Evolutionary conservation across 768 basidiomycete genomes (phyloP), one percentile per base, ranked within the genome.

Genomic region (Leccinellum luteum): DNA sequence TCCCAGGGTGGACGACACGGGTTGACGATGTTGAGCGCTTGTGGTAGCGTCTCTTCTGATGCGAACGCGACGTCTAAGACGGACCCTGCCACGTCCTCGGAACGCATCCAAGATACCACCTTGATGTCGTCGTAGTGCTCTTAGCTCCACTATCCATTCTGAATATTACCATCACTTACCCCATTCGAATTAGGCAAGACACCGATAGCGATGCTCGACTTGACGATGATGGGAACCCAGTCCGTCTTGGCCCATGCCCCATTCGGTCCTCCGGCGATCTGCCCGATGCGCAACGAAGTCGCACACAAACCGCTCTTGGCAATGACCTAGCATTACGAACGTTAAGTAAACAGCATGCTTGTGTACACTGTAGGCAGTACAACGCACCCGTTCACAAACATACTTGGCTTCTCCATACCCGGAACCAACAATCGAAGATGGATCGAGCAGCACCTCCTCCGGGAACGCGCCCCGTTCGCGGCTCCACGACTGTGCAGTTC

Each of bases 351-450:
- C 30, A 25, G 31, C 15, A 19, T 6, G 8, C 1, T 12, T n/a
- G 28, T 32, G 32, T 23, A 23, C 4, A 27, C 23, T 41, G 12
- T 12, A 74, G 3, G 56, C 7, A 61, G 51, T 5, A 67, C 13
- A 56, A 54, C 74, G 1, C 51, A 75, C 70, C 52, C 72, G 60
- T 62, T 77, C 76, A 4, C 70, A 52, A 1, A 77, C 69, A 54
- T 76, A 77, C 64, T 78, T 77, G 17, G 64, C 56, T 25, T 74
- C 74, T 1, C 73, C 73, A 47, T 76, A 76, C 1, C 77, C 76
- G 15, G 59, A 30, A n/a, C 73, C 75, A 27, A 73, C 66, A n/a
- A 68, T 65, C 51, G 55, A 52, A 9, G 55, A 66, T 0, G 68
- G 61, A 52, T 71, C 72, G 1, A 58, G 48, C 41, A 75, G 60